Evolutionary conservation across 2,329 filamentous ascomycete genomes (phyloP), one percentile per base, ranked within the genome.

Genomic region (Colletotrichum neosansevieriae): DNA sequence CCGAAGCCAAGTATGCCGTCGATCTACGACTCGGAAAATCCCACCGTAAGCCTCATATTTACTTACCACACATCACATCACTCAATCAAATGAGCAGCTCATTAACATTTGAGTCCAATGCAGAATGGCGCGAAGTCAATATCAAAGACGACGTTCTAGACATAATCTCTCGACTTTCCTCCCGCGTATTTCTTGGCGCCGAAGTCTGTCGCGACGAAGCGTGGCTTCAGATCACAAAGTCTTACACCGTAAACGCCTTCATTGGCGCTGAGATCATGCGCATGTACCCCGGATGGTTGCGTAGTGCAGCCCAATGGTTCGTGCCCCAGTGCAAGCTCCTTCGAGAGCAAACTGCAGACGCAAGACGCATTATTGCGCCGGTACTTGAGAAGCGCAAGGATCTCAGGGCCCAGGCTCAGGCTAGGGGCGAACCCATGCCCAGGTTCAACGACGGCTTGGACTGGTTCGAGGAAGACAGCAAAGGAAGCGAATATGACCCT

Each of bases 401-500:
- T 6, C 58, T 72, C 21, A 75, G 76, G 3, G 74, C 77, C 3
- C 71, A 75, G 21, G 72, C 71, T n/a, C 73, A 71, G 0, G 13
- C 57, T 2, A 32, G 21, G 1, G 58, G 61, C 4, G 15, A 24
- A 2, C 34, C 44, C 0, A 15, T 19, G 6, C 58, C 58, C 1
- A 9, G 69, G 65, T 72, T 76, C 11, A 74, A 79, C 3, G 80
- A 84, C 68, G 76, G 79, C 2, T 75, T 84, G 24, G 80, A 81
- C 21, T 85, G 82, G 82, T 79, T 83, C 66, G 77, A 82, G 32
- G 65, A 65, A 3, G 70, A 76, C 13, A 74, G 78, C 4, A 74
- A 75, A 81, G 84, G 88, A n/a, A 84, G 84, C 59, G 90, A 80
- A 7, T 95, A 94, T 76, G 86, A 94, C 77, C 80, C 85, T 0